phyloP scores from a whole-genome alignment of 768 basidiomycete species.

The Artomyces pyxidatus region DNA sequence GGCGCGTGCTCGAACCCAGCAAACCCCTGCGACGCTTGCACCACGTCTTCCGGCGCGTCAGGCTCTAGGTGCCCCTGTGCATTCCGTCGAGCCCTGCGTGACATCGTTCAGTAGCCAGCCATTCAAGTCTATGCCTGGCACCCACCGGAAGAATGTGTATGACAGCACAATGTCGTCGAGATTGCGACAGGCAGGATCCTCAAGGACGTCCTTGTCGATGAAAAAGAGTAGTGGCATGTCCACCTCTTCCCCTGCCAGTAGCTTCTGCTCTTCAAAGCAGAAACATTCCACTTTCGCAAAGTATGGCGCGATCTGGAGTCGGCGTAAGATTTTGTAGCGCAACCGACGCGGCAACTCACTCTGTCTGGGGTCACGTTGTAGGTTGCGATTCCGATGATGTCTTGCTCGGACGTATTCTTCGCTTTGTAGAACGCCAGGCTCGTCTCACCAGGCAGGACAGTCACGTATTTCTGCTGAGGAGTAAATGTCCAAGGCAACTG shows the following conservation, averaged over 20 bases:
- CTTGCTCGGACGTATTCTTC: slow-evolving; percentile 73
- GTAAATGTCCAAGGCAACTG: slow-evolving; percentile 89
- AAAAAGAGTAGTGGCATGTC: slow-evolving; percentile 99
- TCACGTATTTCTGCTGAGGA: slow-evolving; percentile 85
- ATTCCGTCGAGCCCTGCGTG: slow-evolving; percentile 74
- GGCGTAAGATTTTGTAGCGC: background rate
- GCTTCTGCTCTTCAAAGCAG: slow-evolving; percentile 97
- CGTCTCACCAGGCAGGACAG: slow-evolving; percentile 91
- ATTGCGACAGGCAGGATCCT: slow-evolving; percentile 82
- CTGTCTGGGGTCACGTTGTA: slow-evolving; percentile 99
- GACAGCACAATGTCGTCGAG: slow-evolving; percentile 90
- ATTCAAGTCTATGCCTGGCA: slow-evolving; percentile 5
- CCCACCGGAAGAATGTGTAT: slow-evolving; percentile 95
- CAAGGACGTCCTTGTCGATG: slow-evolving; percentile 94
- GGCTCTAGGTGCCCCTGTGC: slow-evolving; percentile 81
- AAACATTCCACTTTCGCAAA: slow-evolving; percentile 99
- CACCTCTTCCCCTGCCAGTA: slow-evolving; percentile 91
- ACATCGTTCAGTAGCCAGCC: background rate
- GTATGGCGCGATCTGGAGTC: slow-evolving; percentile 90
- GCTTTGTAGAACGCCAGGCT: slow-evolving; percentile 95
- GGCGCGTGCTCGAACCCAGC: slow-evolving; percentile 46
- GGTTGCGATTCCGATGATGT: slow-evolving; percentile 96
- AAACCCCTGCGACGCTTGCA: slow-evolving; percentile 78
- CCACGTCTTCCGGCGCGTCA: slow-evolving; percentile 72
- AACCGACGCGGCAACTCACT: slow-evolving; percentile 42